phyloP scores from a whole-genome alignment of 2,329 filamentous ascomycete species.

The Sporothrix schenckii region DNA sequence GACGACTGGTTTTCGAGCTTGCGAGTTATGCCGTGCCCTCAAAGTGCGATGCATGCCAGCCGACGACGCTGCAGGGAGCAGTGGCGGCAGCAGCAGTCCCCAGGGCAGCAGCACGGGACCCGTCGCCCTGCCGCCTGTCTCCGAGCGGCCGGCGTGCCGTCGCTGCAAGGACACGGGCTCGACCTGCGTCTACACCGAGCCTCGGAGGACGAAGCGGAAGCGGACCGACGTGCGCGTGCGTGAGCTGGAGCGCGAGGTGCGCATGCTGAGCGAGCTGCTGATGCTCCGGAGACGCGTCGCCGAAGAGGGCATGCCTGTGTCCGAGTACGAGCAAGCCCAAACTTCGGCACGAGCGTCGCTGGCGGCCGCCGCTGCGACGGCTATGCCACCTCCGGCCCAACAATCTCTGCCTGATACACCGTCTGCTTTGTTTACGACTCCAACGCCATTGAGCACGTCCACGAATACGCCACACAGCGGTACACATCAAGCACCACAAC shows the following conservation, averaged over 20 bases:
- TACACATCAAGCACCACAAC: background rate
- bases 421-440: background rate
- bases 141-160: conserved; percentile 31
- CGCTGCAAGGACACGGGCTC: conserved; percentile 29
- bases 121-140: conserved; percentile 15
- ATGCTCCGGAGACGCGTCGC: conserved; percentile 17
- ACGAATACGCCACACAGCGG: background rate
- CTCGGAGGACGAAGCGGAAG: conserved; percentile 33
- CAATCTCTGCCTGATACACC: conserved; percentile 5
- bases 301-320: background rate
- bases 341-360: background rate
- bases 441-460: background rate
- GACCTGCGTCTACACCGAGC: conserved; percentile 31
- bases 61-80: background rate
- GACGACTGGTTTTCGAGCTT: conserved; percentile 29
- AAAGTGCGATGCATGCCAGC: conserved; percentile 32
- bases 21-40: conserved; percentile 31
- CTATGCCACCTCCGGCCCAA: background rate
- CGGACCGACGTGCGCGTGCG: conserved; percentile 68
- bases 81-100: background rate
- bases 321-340: background rate
- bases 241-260: conserved; percentile 75
- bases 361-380: background rate
- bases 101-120: background rate
- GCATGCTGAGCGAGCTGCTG: conserved; percentile 53